Percentiles rank a stretch among this genome's conserved stretches.
phyloP scores from a whole-genome alignment of 257 asterid genomes.

The Jacaranda mimosifolia region DNA sequence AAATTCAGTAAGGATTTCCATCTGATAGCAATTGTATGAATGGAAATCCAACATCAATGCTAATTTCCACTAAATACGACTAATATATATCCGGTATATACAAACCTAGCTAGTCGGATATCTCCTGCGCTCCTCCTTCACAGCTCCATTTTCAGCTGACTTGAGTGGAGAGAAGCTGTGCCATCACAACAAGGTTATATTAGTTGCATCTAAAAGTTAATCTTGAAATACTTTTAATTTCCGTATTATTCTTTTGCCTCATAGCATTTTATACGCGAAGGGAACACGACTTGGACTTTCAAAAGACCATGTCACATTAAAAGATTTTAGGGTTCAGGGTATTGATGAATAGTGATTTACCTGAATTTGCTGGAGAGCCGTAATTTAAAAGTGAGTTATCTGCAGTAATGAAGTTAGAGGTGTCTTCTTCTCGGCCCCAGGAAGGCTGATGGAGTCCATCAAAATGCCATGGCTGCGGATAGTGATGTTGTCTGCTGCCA shows the following conservation, averaged over 20 bases:
- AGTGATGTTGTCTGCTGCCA: slow-evolving; percentile 66
- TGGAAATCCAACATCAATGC: slow-evolving; percentile 40
- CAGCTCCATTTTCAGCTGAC: slow-evolving; percentile 80
- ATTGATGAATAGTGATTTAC: slow-evolving; percentile 37
- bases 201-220: not conserved
- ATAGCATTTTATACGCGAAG: not conserved
- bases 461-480: slow-evolving; percentile 66
- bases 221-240: not conserved
- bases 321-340: not conserved
- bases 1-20: slow-evolving; percentile 37
- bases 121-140: slow-evolving; percentile 48
- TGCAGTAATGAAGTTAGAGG: slow-evolving; percentile 61
- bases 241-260: not conserved
- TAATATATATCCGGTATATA: slow-evolving; percentile 54
- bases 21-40: slow-evolving; percentile 34
- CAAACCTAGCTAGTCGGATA: slow-evolving; percentile 53
- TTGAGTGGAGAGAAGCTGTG: slow-evolving; percentile 63
- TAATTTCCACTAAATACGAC: slow-evolving; percentile 44
- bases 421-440: slow-evolving; percentile 62
- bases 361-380: slow-evolving; percentile 78
- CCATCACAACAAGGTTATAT: not conserved
- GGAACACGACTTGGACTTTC: not conserved
- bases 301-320: not conserved
- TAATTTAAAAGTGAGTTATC: slow-evolving; percentile 72
- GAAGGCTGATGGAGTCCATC: slow-evolving; percentile 69